phyloP scores from a whole-genome alignment of 2,329 filamentous ascomycete genomes.

The Claviceps pazoutovae region DNA sequence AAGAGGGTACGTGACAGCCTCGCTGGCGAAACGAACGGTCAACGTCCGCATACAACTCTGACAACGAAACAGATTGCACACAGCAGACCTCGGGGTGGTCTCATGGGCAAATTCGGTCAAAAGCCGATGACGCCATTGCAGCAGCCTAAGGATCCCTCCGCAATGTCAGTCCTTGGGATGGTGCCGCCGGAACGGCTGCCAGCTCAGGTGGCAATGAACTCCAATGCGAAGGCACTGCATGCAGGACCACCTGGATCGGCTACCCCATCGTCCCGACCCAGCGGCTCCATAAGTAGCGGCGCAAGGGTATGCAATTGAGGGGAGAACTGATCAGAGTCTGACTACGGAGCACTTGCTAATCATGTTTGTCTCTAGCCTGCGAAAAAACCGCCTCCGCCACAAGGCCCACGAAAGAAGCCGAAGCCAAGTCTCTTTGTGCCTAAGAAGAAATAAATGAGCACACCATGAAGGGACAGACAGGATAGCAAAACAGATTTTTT shows the following conservation, averaged over 20 bases:
- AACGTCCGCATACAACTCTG: constrained; percentile 10
- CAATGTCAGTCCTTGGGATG: constrained; percentile 37
- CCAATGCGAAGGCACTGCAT: constrained; percentile 6
- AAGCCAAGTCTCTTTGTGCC: constrained; percentile 12
- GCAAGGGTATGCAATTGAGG: constrained; percentile 9
- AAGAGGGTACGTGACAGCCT: constrained; percentile 28
- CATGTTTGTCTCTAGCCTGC: neutral
- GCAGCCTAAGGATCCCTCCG: constrained; percentile 34
- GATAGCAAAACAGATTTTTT: neutral
- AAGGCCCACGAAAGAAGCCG: constrained; percentile 8
- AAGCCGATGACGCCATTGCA: constrained; percentile 15
- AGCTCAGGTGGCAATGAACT: constrained; percentile 9
- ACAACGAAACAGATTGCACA: constrained; percentile 17
- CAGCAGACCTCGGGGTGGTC: constrained; percentile 17
- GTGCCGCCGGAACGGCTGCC: constrained; percentile 30
- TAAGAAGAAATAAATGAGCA: constrained; percentile 9
- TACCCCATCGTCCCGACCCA: constrained; percentile 7
- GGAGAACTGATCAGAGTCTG: neutral
- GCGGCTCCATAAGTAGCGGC: constrained; percentile 7
- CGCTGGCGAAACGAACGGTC: neutral
- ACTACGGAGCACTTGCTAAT: neutral
- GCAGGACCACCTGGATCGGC: constrained; percentile 12
- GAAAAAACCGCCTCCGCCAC: constrained; percentile 2
- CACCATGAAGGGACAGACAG: neutral
- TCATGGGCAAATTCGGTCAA: constrained; percentile 23